Percentiles rank a stretch among this genome's conserved stretches.
Conservation (phyloP, 352 stramenopile species). For the Globisporangium takayamanum region DNA sequence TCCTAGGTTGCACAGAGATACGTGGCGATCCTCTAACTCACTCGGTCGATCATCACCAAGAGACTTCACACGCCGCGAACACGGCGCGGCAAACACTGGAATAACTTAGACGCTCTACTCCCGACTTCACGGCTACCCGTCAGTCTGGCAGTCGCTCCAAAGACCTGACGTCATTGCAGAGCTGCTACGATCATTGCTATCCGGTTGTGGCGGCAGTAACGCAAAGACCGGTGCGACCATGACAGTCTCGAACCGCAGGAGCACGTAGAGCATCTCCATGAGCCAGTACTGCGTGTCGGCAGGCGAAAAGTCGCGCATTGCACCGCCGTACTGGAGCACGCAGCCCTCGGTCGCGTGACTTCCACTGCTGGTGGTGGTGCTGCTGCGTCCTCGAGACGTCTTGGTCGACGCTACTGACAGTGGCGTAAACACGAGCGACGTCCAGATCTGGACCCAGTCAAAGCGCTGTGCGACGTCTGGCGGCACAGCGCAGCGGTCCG, state of each 20-base stretch:
- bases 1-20: too few relatives aligned
- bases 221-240: constrained; percentile 27
- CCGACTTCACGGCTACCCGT: too few relatives aligned
- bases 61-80: too few relatives aligned
- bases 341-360: constrained; percentile 9
- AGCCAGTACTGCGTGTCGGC: constrained; percentile 31
- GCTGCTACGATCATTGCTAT: neutral
- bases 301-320: constrained; percentile 16
- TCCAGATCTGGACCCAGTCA: constrained; percentile 27
- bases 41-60: too few relatives aligned
- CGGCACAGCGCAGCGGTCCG: constrained; percentile 18
- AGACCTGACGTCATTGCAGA: neutral
- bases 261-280: constrained; percentile 37
- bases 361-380: too few relatives aligned
- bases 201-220: constrained; percentile 3
- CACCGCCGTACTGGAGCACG: constrained; percentile 28
- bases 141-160: neutral
- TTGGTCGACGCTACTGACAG: neutral
- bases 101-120: too few relatives aligned
- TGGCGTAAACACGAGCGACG: constrained; percentile 26
- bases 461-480: constrained; percentile 15
- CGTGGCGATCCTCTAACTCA: too few relatives aligned
- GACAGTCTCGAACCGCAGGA: constrained; percentile 36
- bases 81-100: too few relatives aligned
- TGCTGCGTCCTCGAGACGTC: too few relatives aligned